Evolutionary conservation across 129 eudicot genomes (phyloP), one percentile per base, ranked within the genome.

Genomic region (Artemisia argyi): DNA sequence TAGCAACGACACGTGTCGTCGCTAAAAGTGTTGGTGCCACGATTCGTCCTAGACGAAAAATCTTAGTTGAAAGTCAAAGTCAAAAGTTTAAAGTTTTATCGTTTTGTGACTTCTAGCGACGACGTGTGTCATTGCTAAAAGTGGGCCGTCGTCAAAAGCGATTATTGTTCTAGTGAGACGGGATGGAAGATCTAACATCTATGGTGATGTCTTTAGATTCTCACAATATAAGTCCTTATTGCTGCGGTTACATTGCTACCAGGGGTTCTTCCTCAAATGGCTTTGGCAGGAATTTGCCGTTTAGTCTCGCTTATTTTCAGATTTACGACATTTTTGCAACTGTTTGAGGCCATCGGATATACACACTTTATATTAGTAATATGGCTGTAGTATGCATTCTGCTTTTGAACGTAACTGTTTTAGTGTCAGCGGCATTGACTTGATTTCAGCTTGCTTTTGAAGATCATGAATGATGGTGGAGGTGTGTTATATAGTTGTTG

Each of bases 261-360:
- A 91, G 54, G 78, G 82, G 19, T 79, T 39, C 62, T 88, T 68
- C 95, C 95, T 59, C 91, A 88, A 79, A 88, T 88, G 95, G 95
- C 91, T 66, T 83, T 88, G 91, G 88, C 95, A n/a, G 95, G 95
- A 11, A 83, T 88, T 73, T 88, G 75, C 95, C 95, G 14, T 88
- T 88, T 70, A 88, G 95, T 74, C 91, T 88, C 7, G 83, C 85
- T 22, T 88, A 88, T 59, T 82, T 88, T 20, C 88, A 88, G 65
- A 88, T 88, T 48, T 88, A 88, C 82, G 82, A 88, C 77, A 88
- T 88, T 68, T 88, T 88, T 76, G 94, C 94, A 52, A 88, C 90
- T 69, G 94, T 87, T 30, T 87, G 94, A 89, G 94, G 94, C 28
- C 94, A 87, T 78, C 79, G 94, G 80, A 84, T 87, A 44, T 88